Evolutionary conservation across 78 protist species (phyloP), one percentile per base, ranked within the genome.

Genomic region (Polysphondylium violaceum): DNA sequence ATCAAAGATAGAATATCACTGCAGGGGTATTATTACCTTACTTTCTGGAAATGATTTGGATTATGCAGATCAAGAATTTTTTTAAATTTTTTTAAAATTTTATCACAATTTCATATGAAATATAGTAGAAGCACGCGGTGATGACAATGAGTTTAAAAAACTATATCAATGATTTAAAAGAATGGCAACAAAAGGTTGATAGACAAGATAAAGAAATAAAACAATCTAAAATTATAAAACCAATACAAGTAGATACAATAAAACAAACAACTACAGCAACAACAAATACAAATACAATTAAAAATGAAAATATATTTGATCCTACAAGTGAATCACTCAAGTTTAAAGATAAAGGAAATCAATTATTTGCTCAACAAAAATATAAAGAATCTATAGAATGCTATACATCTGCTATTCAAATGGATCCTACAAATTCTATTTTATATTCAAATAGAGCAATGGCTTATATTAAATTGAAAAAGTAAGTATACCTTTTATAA

Each of bases 381-480:
- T 83, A 58, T 74, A 83, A 83, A 59, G 91, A 83, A 11, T 63
- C 91, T 23, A 63, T 69, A 6, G 91, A 83, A 59, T 83, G 58
- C 17, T 83, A 83, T 69, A 69, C 91, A 29, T 25, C 69, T 4
- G 74, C 79, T 0, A 83, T 83, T 58, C 81, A 83, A 58, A 27
- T 69, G 2, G 91, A 83, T 58, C 21, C 64, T 3, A 56, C 91
- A 14, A 83, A 69, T 69, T 31, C 91, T 2, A 19, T 83, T 6
- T 59, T 83, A 38, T 83, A 40, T 83, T 53, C 73, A 35, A 83
- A 83, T 43, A 83, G 91, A 83, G 91, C 91, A 44, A 63, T 83
- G 56, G 40, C 91, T 0, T 83, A 83, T 83, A 33, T 83, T 17
- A 83, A 83, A 40, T 29, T 83, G n/a, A 83, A 83, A 59, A 83